Percentiles rank a stretch among this genome's conserved stretches.
phyloP scores from a whole-genome alignment of 345 rosid species.

The Eutrema yunnanense region DNA sequence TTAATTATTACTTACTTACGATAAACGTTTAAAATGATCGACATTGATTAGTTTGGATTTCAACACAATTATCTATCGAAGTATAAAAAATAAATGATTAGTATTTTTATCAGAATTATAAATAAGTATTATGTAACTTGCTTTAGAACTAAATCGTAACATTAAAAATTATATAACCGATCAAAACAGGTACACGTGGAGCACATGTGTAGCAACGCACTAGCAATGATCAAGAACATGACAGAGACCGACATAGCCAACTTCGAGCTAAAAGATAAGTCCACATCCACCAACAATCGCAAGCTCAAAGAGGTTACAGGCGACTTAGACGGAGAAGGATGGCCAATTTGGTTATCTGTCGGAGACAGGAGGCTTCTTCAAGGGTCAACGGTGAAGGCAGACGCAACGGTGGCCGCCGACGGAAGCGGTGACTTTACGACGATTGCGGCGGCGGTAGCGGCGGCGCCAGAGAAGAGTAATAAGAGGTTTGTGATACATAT shows the following conservation, averaged over 20 bases:
- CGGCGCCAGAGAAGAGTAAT: slow-evolving; percentile 61
- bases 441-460: slow-evolving; percentile 59
- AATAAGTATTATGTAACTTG: background rate
- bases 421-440: slow-evolving; percentile 72
- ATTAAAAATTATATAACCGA: background rate
- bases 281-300: slow-evolving; percentile 25
- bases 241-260: slow-evolving; percentile 42
- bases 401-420: slow-evolving; percentile 76
- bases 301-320: slow-evolving; percentile 31
- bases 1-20: background rate
- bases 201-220: slow-evolving; percentile 45
- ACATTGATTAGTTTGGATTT: background rate
- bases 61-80: background rate
- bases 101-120: background rate
- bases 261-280: slow-evolving; percentile 10
- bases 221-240: slow-evolving; percentile 50
- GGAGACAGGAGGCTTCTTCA: slow-evolving; percentile 72
- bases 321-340: slow-evolving; percentile 24
- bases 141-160: background rate
- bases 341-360: slow-evolving; percentile 73
- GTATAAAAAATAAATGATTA: background rate
- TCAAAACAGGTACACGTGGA: slow-evolving; percentile 32
- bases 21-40: background rate
- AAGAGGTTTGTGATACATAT: slow-evolving; percentile 60
- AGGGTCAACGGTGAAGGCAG: slow-evolving; percentile 45